A percentile compares a stretch with the other conserved stretches of the same genome.
Conservation (phyloP, 768 basidiomycete species). For the Lactarius trivialis region DNA sequence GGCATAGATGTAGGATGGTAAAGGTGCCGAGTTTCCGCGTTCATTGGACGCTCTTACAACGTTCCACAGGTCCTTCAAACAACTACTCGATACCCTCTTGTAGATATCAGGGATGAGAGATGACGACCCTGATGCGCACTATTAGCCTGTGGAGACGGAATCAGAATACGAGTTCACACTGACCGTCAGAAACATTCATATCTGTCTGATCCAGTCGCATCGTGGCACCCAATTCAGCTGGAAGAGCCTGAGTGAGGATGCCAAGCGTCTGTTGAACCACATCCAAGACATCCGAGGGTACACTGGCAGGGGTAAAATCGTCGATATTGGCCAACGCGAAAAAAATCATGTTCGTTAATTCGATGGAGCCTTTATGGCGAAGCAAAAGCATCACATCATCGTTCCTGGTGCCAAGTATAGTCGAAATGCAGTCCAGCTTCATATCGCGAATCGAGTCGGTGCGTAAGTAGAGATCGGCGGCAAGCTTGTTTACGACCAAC, state of each 20-base stretch:
- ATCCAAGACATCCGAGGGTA: background rate
- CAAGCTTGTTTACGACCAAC: background rate
- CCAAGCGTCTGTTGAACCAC: background rate
- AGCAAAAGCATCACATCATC: background rate
- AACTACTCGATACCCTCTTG: too few relatives aligned
- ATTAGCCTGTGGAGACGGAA: background rate
- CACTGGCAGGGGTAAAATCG: background rate
- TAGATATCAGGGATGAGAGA: background rate
- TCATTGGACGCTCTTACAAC: background rate
- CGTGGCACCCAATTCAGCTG: too few relatives aligned
- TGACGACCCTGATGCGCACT: background rate
- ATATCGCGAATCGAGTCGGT: background rate
- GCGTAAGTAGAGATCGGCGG: background rate
- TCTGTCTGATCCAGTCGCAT: background rate
- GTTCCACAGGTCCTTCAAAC: background rate
- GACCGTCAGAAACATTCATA: background rate
- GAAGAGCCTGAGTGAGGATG: background rate
- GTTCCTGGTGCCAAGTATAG: background rate
- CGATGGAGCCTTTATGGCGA: background rate
- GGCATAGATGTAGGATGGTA: background rate
- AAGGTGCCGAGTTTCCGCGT: background rate
- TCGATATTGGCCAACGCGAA: background rate
- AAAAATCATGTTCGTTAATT: background rate
- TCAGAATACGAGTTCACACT: background rate
- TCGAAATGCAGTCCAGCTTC: background rate